Evolutionary conservation across 306 rosid genomes (phyloP).

Genomic region (Delonix regia): DNA sequence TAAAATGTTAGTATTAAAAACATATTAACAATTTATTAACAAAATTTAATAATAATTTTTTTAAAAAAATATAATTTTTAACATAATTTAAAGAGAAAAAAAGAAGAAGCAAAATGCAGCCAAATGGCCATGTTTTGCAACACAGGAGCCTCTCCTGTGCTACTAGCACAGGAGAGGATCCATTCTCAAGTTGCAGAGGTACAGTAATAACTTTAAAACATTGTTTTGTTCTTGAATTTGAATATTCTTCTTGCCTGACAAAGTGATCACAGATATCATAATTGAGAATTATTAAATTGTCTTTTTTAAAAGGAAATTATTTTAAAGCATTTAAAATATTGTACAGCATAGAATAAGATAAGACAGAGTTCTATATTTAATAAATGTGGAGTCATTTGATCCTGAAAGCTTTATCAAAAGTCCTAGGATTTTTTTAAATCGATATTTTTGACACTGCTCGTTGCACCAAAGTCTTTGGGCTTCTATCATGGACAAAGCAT

Average conservation of each 20-base stretch:
- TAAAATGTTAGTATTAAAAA: no score
- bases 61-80: no score
- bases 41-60: no score
- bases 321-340: not conserved
- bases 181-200: slow-evolving; percentile 11
- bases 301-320: not conserved
- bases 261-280: not conserved
- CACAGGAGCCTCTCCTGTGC: no score
- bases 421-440: no score
- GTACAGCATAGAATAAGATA: not conserved
- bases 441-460: not conserved
- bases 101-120: no score
- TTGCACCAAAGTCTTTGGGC: not conserved
- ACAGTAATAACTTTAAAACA: not conserved
- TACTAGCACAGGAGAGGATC: no score
- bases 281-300: not conserved
- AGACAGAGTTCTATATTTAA: not conserved
- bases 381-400: not conserved
- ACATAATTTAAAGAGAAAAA: no score
- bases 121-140: no score
- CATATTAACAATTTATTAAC: no score
- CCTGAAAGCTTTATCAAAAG: not conserved
- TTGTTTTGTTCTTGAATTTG: not conserved
- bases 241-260: not conserved
- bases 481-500: not conserved